These are phyloP conservation scores for Ustilago hordei DNA, from an alignment of 1,284 basidiomycete genomes.

Conservation along the genomic window DNA sequence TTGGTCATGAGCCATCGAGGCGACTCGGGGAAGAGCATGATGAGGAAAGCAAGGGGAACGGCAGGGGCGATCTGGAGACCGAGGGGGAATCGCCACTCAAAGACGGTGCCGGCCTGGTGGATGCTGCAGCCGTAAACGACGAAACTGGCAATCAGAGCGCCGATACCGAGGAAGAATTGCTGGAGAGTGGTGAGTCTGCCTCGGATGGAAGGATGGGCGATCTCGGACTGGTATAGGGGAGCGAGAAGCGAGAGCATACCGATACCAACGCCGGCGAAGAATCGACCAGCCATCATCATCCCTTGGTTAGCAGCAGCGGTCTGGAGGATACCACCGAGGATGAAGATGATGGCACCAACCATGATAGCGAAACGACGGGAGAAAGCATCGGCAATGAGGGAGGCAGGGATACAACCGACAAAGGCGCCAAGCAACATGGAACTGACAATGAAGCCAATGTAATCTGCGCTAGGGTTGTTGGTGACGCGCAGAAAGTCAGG, in stretches of 20 bases:
- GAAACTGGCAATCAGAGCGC: conserved; percentile 71
- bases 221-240: conserved; percentile 76
- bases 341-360: conserved; percentile 70
- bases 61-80: conserved; percentile 72
- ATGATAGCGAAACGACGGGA: conserved; percentile 70
- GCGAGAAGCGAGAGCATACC: conserved; percentile 75
- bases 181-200: conserved; percentile 76
- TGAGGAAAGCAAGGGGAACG: conserved; percentile 75
- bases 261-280: conserved; percentile 74
- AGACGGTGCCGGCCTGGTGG: conserved; percentile 58
- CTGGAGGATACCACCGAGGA: conserved; percentile 74
- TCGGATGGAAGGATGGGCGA: conserved; percentile 76
- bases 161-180: conserved; percentile 74
- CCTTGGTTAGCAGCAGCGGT: conserved; percentile 74
- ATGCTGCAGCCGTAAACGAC: conserved; percentile 71
- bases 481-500: conserved; percentile 68
- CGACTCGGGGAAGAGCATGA: conserved; percentile 73
- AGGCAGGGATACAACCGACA: conserved; percentile 70
- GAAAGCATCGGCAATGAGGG: conserved; percentile 68
- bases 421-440: conserved; percentile 61
- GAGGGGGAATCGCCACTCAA: conserved; percentile 75
- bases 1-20: conserved; percentile 75
- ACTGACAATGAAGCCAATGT: conserved; percentile 72
- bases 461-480: conserved; percentile 68
- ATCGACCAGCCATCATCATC: conserved; percentile 77